phyloP scores from a whole-genome alignment of 345 rosid genomes.

The Dimocarpus longan region DNA sequence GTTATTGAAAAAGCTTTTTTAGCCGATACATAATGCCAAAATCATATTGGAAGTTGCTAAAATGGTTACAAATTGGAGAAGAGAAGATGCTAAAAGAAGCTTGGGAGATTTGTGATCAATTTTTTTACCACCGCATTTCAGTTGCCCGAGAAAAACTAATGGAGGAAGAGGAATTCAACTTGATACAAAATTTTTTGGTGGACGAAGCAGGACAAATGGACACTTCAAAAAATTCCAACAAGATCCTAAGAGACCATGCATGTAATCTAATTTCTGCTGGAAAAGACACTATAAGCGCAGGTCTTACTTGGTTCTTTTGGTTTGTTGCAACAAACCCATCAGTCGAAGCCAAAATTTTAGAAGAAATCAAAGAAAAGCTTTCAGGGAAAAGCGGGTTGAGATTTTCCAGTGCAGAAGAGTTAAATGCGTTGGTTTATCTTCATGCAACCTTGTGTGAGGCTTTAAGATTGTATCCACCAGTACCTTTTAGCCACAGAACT shows the following conservation, averaged over 20 bases:
- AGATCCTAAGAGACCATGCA: slow-evolving; percentile 24
- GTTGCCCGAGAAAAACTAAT: slow-evolving; percentile 2
- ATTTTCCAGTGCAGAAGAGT: background rate
- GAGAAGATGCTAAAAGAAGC: slow-evolving; percentile 28
- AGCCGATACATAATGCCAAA: slow-evolving; percentile 15
- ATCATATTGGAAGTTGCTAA: slow-evolving; percentile 25
- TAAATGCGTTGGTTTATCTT: slow-evolving; percentile 23
- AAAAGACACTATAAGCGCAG: slow-evolving; percentile 41
- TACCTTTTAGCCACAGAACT: slow-evolving; percentile 23
- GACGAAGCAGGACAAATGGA: slow-evolving; percentile 4
- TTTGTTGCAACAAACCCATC: slow-evolving; percentile 36
- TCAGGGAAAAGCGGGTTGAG: background rate
- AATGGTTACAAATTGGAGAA: slow-evolving; percentile 30
- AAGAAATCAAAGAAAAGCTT: slow-evolving; percentile 28
- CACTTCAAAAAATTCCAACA: background rate
- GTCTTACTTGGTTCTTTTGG: slow-evolving; percentile 46
- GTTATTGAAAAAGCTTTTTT: slow-evolving; percentile 17
- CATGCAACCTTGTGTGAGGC: slow-evolving; percentile 33
- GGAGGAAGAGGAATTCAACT: slow-evolving; percentile 19
- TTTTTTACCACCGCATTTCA: slow-evolving; percentile 19
- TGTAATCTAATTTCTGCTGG: slow-evolving; percentile 42
- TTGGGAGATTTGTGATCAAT: slow-evolving; percentile 10
- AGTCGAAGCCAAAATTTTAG: slow-evolving; percentile 26
- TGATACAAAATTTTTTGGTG: slow-evolving; percentile 20
- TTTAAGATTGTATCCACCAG: slow-evolving; percentile 27